These are phyloP conservation scores for Quambalaria eucalypti DNA, from an alignment of 1,284 basidiomycete genomes.

Conservation along the genomic window DNA sequence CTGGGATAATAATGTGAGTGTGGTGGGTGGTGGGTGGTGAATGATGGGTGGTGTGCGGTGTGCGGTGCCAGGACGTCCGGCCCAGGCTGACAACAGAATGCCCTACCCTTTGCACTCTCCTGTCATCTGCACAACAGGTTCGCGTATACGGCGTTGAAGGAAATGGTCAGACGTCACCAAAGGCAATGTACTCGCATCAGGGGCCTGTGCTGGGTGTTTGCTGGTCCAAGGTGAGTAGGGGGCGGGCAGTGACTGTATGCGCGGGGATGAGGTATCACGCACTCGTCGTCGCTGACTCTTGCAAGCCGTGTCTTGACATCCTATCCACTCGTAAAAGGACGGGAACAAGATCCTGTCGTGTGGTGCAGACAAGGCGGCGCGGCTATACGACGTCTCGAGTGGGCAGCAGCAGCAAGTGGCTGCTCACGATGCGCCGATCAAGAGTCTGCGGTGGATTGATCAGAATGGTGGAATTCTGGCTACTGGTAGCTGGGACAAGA, in stretches of 20 bases:
- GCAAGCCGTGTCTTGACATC: no score
- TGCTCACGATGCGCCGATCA: slow-evolving; percentile 73
- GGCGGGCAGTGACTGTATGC: background rate
- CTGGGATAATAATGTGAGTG: slow-evolving; percentile 48
- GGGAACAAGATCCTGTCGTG: slow-evolving; percentile 72
- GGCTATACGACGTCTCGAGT: slow-evolving; percentile 70
- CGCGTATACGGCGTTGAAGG: slow-evolving; percentile 55
- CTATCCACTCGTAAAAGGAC: slow-evolving; percentile 50
- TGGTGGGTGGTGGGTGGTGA: slow-evolving; percentile 31
- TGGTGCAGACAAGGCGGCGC: slow-evolving; percentile 74
- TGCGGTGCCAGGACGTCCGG: no score
- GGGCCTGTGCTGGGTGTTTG: slow-evolving; percentile 71
- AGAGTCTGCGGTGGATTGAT: slow-evolving; percentile 67
- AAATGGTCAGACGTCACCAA: slow-evolving; percentile 57
- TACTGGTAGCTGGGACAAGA: slow-evolving; percentile 87
- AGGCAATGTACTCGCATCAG: slow-evolving; percentile 74
- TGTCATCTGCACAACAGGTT: slow-evolving; percentile 46
- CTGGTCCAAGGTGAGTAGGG: slow-evolving; percentile 63
- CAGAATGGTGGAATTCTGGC: slow-evolving; percentile 62
- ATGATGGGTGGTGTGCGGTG: no score
- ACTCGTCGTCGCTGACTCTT: no score
- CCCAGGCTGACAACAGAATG: no score
- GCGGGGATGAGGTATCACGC: slow-evolving; percentile 1
- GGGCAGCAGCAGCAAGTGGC: slow-evolving; percentile 60
- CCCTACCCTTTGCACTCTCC: no score